Base-by-base conservation (phyloP, 176 grass and related monocot genomes). In the Juncus effusus region DNA sequence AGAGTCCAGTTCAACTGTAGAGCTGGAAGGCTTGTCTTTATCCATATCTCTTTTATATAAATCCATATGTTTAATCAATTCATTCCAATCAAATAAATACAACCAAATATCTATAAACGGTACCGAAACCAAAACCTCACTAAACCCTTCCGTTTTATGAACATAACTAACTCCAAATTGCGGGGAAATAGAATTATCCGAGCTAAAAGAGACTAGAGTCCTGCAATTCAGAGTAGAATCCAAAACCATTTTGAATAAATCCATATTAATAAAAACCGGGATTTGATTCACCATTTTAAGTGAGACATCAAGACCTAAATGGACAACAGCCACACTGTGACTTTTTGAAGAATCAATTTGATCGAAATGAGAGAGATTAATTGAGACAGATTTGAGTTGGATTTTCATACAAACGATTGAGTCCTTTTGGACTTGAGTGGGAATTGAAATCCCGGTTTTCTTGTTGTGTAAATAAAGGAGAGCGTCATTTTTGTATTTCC, bases 91-190 rank as follows among this genome's bases (percentile, higher is more conserved):
- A 51, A 76, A 41, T 51, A 91, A 78, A 71, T 91, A 81, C 77
- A 96, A 84, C 93, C 93, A 96, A 68, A 88, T 59, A 63, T 96
- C 85, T 1, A 96, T 61, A 81, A 51, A 67, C 42, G 87, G 77
- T 80, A 91, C 10, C 68, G n/a, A 54, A 64, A 81, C 54, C 50
- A 76, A 76, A 77, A 86, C 69, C 56, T 88, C 71, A 81, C 78
- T 67, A 88, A 42, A 74, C 54, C 70, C 84, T 65, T 64, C 58
- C 44, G 52, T 12, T 54, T 64, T 65, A 53, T 75, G 80, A 54
- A 63, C 62, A 50, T 81, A 96, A 60, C 70, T 89, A 56, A 96
- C 36, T 49, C 59, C 74, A 81, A 89, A 52, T 79, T 71, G 51
- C 3, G 62, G 83, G 76, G 93, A 88, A 52, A 61, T 77, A 37